These are phyloP conservation scores for Tolypocladium amazonense DNA, from an alignment of 2,329 filamentous ascomycete species.

Conservation along the genomic window DNA sequence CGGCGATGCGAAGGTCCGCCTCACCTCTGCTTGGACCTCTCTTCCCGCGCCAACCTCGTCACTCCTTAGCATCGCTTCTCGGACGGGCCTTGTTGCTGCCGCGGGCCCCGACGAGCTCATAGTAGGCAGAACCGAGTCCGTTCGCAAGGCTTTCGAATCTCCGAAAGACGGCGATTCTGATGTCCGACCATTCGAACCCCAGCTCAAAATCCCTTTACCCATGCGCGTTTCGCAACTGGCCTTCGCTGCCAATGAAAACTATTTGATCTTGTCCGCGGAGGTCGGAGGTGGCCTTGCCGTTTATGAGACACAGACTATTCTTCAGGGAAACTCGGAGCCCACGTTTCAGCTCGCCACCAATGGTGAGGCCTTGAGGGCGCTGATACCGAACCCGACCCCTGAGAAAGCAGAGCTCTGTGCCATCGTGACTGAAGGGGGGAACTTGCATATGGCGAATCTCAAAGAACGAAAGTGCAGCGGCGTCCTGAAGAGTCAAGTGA, in stretches of 20 bases:
- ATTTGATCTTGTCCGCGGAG: conserved; percentile 74
- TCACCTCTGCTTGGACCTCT: conserved; percentile 69
- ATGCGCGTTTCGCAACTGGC: conserved; percentile 75
- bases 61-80: conserved; percentile 73
- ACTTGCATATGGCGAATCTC: conserved; percentile 75
- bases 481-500: conserved; percentile 61
- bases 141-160: conserved; percentile 63
- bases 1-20: conserved; percentile 71
- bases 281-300: conserved; percentile 71
- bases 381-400: conserved; percentile 70
- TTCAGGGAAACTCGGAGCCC: conserved; percentile 54
- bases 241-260: conserved; percentile 84
- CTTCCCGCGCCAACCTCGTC: conserved; percentile 69
- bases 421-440: conserved; percentile 68
- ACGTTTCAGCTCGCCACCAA: conserved; percentile 71
- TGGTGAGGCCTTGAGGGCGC: conserved; percentile 57
- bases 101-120: conserved; percentile 73
- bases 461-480: conserved; percentile 55
- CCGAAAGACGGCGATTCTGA: conserved; percentile 51
- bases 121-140: conserved; percentile 64
- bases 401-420: conserved; percentile 68
- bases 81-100: conserved; percentile 72
- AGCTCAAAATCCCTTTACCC: conserved; percentile 61
- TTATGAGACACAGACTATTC: conserved; percentile 63
- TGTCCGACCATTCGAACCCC: conserved; percentile 59